Evolutionary conservation across 768 basidiomycete genomes (phyloP).

Genomic region (Agaricus subrufescens): DNA sequence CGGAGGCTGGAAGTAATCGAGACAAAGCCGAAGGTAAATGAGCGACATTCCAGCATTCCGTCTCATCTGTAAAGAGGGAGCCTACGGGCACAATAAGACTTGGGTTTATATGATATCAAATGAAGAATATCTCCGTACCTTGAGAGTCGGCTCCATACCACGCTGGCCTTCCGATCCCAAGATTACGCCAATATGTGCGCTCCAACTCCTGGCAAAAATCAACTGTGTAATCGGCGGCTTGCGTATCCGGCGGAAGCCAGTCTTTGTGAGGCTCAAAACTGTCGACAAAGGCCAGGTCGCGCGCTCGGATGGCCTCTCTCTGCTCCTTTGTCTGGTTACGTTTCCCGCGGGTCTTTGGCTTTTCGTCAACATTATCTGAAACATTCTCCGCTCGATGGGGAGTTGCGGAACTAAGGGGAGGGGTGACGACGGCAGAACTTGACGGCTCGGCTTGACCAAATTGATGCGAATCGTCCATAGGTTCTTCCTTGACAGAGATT

Average conservation of each 20-base stretch:
- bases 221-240: constrained; percentile 72
- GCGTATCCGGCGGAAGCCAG: constrained; percentile 80
- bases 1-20: constrained; percentile 64
- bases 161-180: constrained; percentile 82
- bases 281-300: constrained; percentile 55
- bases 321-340: constrained; percentile 10
- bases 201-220: constrained; percentile 89
- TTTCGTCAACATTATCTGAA: constrained; percentile 16
- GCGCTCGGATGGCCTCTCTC: constrained; percentile 40
- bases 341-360: constrained; percentile 14
- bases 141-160: constrained; percentile 98
- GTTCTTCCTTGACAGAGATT: constrained; percentile 45
- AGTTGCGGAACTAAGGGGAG: constrained; percentile 35
- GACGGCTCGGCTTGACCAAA: constrained; percentile 15
- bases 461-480: constrained; percentile 29
- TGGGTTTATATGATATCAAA: neutral
- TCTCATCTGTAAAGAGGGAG: constrained; percentile 69
- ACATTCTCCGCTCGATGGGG: neutral
- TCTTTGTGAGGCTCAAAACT: constrained; percentile 66
- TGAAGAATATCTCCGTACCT: constrained; percentile 44
- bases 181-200: constrained; percentile 88
- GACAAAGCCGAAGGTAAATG: constrained; percentile 82
- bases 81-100: constrained; percentile 28
- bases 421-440: constrained; percentile 22
- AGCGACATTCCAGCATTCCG: constrained; percentile 91